A percentile compares a stretch with the other conserved stretches of the same genome.
Conservation (phyloP, 352 stramenopile genomes). For the Phytophthora pinifolia region DNA sequence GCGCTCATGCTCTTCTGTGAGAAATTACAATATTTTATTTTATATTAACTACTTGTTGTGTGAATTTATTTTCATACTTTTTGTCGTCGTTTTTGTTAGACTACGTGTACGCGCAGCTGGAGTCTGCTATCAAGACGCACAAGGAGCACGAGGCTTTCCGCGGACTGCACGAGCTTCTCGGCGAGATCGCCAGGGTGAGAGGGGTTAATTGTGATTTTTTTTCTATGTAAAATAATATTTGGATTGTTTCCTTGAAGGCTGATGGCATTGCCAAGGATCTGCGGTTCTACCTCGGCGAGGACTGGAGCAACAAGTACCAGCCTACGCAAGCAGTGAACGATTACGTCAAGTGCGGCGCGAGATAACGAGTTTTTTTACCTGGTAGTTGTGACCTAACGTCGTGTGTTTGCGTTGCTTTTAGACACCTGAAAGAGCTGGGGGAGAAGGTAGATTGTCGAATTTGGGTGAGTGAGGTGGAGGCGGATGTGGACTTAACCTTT, state of each 20-base stretch:
- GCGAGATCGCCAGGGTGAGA: constrained; percentile 45
- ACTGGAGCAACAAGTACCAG: constrained; percentile 59
- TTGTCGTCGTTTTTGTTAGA: constrained; percentile 31
- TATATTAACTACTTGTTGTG: constrained; percentile 2
- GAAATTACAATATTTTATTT: not conserved
- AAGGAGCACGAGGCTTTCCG: constrained; percentile 50
- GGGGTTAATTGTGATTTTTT: constrained; percentile 7
- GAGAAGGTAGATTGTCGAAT: constrained; percentile 36
- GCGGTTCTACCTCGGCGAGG: constrained; percentile 54
- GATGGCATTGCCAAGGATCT: constrained; percentile 64
- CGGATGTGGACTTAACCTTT: not conserved
- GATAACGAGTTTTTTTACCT: not conserved
- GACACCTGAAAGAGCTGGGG: constrained; percentile 53
- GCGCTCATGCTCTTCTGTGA: constrained; percentile 76
- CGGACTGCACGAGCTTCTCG: constrained; percentile 41
- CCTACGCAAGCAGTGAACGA: constrained; percentile 46
- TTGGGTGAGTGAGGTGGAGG: not conserved
- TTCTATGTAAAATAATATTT: not conserved
- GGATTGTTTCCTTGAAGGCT: constrained; percentile 25
- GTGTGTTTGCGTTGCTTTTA: constrained; percentile 8
- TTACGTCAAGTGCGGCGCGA: constrained; percentile 51
- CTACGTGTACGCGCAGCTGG: constrained; percentile 67
- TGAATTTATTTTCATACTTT: constrained; percentile 3
- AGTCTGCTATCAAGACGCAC: constrained; percentile 43
- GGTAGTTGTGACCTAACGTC: not conserved